Base-by-base conservation (phyloP, 2,329 filamentous ascomycete species). In the Xylaria sp. region DNA sequence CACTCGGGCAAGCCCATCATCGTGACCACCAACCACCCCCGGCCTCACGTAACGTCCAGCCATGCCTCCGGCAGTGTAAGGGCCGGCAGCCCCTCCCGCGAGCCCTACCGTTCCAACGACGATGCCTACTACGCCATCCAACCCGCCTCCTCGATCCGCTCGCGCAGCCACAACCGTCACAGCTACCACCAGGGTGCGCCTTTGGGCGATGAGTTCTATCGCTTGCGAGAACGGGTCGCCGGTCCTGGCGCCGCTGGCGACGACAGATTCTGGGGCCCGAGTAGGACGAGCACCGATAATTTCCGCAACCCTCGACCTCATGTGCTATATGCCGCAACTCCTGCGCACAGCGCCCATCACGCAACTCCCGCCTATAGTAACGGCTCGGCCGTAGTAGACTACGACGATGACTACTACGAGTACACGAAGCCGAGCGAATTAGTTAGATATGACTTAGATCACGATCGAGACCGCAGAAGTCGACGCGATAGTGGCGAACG, bases 371-470 rank as follows among this genome's bases (percentile, higher is more conserved):
- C 61, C 8, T 71, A 71, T 33, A 48, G 18, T 68, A 80, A 80
- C 15, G 79, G 81, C 66, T 78, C 82, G 9, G 80, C 75, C 0
- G 62, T 75, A 25, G 61, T 86, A 54, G 85, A 87, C 71, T 89
- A 88, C 70, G 86, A 86, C 13, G 86, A 87, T 36, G 86, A 89
- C 56, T 88, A 86, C 9, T 91, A 88, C 73, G 87, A 89, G 73
- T 91, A 91, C 74, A 90, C 89, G 9, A 90, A 88, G 67, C 88
- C 88, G 15, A 85, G 86, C 70, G 88, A 90, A 63, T 77, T 91
- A 60, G 88, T 86, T 43, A 83, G 86, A 60, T 90, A 90, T 73
- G 89, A 91, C 75, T 79, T 91, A 33, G 86, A 88, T 66, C 83
- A 89, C 66, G 80, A 83, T 36, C 81, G 80, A 33, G 81, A 74